Conservation (phyloP, 345 rosid genomes). For the Eucalyptus polybractea region DNA sequence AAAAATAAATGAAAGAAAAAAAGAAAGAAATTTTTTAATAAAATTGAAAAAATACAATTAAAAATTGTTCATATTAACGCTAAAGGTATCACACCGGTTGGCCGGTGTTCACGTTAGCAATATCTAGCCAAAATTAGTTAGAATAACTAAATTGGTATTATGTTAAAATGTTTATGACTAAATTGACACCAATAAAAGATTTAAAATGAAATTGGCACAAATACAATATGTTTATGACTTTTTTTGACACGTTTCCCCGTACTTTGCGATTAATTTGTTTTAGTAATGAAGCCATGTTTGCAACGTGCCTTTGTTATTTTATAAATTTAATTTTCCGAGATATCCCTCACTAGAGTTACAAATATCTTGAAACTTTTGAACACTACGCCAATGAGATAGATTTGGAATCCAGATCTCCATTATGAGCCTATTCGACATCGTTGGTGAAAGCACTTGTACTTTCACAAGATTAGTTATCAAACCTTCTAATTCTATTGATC, state of each 20-base stretch:
- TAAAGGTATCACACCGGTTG: accelerated
- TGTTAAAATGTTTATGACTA: accelerated
- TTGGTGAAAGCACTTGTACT: not conserved
- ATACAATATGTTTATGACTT: accelerated
- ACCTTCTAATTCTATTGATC: not conserved
- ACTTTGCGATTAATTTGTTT: not conserved
- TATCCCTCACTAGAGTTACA: not conserved
- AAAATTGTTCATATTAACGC: accelerated
- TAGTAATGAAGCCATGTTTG: not conserved
- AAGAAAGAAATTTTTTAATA: too few relatives aligned
- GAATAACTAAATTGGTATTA: accelerated
- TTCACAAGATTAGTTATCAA: not conserved
- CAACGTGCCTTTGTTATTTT: not conserved
- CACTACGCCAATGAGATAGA: not conserved
- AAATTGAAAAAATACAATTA: too few relatives aligned
- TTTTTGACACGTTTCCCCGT: accelerated
- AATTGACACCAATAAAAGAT: too few relatives aligned
- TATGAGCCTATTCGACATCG: not conserved
- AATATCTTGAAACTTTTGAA: not conserved
- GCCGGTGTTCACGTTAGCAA: accelerated
- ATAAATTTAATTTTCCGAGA: not conserved
- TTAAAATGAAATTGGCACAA: too few relatives aligned
- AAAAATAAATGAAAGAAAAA: too few relatives aligned
- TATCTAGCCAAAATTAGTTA: accelerated
- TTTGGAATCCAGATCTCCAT: not conserved